Evolutionary conservation across 2,329 filamentous ascomycete species (phyloP).

Genomic region (Phyllosticta citriasiana): DNA sequence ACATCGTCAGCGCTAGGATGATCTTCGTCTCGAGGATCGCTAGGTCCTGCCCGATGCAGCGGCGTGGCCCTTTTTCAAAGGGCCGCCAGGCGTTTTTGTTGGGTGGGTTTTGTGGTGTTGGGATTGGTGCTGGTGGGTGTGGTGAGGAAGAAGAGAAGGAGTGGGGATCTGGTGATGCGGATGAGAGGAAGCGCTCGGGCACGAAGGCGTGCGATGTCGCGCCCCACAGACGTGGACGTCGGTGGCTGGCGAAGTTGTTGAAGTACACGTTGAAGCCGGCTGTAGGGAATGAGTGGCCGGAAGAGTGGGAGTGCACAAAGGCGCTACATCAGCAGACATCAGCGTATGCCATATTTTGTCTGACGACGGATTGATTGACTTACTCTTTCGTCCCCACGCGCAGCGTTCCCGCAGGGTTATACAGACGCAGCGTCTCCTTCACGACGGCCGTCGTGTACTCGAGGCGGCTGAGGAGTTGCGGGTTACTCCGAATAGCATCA

Average conservation of each 20-base stretch:
- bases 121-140: background rate
- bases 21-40: constrained; percentile 27
- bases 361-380: background rate
- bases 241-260: background rate
- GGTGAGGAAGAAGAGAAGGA: no score
- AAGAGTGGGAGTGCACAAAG: background rate
- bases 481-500: constrained; percentile 13
- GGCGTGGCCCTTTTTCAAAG: constrained; percentile 30
- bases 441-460: constrained; percentile 24
- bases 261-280: constrained; percentile 1
- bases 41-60: constrained; percentile 30
- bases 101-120: background rate
- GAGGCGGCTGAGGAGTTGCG: constrained; percentile 21
- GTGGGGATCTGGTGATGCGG: background rate
- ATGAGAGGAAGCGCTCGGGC: constrained; percentile 4
- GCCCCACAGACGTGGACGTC: background rate
- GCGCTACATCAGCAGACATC: background rate
- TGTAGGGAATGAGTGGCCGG: constrained; percentile 1
- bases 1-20: constrained; percentile 15
- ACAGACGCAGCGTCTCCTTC: constrained; percentile 26
- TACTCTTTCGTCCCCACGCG: background rate
- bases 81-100: constrained; percentile 21
- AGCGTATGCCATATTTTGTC: no score
- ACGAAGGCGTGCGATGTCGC: background rate
- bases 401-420: constrained; percentile 16